Conservation (phyloP, 2,329 filamentous ascomycete genomes). For the Ambrosiella cleistominuta region DNA sequence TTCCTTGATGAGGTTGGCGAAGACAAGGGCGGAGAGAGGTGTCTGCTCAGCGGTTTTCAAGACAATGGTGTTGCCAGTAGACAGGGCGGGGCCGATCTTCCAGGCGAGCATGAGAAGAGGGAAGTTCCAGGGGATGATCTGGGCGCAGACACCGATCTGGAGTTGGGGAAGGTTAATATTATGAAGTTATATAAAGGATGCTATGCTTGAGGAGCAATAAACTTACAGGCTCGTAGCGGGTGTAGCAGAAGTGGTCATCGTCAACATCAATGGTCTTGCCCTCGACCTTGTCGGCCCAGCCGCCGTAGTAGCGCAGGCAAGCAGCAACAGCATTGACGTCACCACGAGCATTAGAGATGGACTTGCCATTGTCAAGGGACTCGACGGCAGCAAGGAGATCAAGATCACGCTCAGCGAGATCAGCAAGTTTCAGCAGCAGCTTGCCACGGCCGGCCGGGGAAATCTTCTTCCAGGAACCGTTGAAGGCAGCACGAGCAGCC, state of each 20-base stretch:
- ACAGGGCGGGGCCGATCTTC: conserved; percentile 33
- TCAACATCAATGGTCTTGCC: conserved; percentile 24
- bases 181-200: background rate
- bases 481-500: conserved; percentile 31
- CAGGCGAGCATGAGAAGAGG: conserved; percentile 27
- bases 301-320: conserved; percentile 27
- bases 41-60: conserved; percentile 38
- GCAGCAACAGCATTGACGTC: conserved; percentile 19
- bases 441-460: conserved; percentile 23
- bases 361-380: conserved; percentile 28
- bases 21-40: conserved; percentile 24
- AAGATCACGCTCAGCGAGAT: conserved; percentile 24
- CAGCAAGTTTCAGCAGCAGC: conserved; percentile 28
- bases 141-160: conserved; percentile 28
- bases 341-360: conserved; percentile 24
- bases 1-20: conserved; percentile 42
- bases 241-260: conserved; percentile 30
- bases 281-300: conserved; percentile 24
- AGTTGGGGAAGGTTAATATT: conserved; percentile 8
- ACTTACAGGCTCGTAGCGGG: conserved; percentile 27
- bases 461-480: conserved; percentile 25
- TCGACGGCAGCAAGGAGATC: conserved; percentile 28
- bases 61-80: conserved; percentile 31
- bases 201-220: background rate
- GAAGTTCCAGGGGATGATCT: conserved; percentile 43